Base-by-base conservation (phyloP, 2,329 filamentous ascomycete genomes). In the Fusarium sp. region DNA sequence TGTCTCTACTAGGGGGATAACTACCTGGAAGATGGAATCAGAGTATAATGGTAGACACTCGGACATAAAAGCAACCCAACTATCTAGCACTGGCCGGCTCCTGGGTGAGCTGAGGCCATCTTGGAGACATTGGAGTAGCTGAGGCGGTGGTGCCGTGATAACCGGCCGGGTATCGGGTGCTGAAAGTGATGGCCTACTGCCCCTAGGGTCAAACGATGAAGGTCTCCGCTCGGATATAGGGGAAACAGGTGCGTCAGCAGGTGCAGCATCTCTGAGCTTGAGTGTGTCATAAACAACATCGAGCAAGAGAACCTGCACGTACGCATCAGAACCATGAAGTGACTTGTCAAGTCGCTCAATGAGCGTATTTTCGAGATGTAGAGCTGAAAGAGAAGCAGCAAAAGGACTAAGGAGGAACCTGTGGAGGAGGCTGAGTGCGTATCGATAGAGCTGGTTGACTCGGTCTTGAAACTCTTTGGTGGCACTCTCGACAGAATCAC, bases 1-100 rank as follows among this genome's bases (percentile, higher is more conserved):
- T 33, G 93, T 97, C 78, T 96, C 95, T 2, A 98, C 95, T 5
- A 99, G 84, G 13, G 94, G 96, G 54, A 99, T 90, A 34, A 99
- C 82, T 52, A 96, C 92, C 76, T 97, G 92, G 77, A 98, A 98
- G 45, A 98, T 93, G 7, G 91, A 89, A 43, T 92, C 90, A 1
- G 92, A 87, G 78, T 97, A 97, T 15, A 97, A 85, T 0, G 95
- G 94, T 31, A 99, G 82, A 44, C 94, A 93, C 76, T 95, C 92
- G 6, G 90, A 88, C 9, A 99, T 84, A 71, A 99, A 95, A 31
- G 88, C 86, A 11, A 98, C 90, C 97, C 97, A 99, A 76, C 93
- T 95, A 73, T 98, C 95, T 36, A 99, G 83, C 7, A 97, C 91
- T 10, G 90, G 85, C 7, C 93, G 90, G 71, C 93, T 95, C 54